These are phyloP conservation scores for Conticribra weissflogii DNA, from an alignment of 108 stramenopile species.

Conservation along the genomic window DNA sequence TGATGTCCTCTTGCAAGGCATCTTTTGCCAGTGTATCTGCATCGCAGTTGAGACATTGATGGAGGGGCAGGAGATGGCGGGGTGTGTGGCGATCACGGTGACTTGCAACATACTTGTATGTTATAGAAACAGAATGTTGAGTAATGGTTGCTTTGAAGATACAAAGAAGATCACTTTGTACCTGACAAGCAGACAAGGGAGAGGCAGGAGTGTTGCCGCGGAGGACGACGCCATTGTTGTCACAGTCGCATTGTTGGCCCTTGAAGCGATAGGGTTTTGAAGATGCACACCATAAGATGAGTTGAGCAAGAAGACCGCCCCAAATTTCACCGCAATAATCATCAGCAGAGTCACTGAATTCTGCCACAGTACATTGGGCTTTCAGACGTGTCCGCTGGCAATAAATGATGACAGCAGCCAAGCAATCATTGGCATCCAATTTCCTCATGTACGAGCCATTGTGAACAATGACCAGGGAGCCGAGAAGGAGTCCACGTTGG, in stretches of 20 bases:
- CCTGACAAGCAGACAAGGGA: not conserved
- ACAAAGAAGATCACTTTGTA: not conserved
- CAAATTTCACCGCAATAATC: constrained; percentile 9
- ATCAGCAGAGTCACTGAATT: not conserved
- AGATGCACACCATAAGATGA: constrained; percentile 4
- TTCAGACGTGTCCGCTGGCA: not conserved
- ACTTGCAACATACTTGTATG: not conserved
- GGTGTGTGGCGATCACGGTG: not conserved
- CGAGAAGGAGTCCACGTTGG: not conserved
- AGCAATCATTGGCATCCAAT: not conserved
- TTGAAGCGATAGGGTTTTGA: not conserved
- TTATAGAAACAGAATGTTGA: not conserved
- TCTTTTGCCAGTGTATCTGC: too few relatives aligned
- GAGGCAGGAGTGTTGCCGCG: constrained; percentile 1
- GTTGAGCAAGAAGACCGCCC: not conserved
- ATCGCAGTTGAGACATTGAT: too few relatives aligned
- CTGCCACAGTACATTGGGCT: not conserved
- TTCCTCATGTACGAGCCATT: constrained; percentile 17
- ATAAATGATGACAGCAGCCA: not conserved
- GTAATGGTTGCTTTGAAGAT: not conserved
- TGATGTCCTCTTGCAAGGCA: too few relatives aligned
- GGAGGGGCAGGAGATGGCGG: too few relatives aligned
- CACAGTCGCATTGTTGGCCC: not conserved
- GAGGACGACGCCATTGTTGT: constrained; percentile 14
- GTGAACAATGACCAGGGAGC: constrained; percentile 9